phyloP scores from a whole-genome alignment of 1,284 basidiomycete genomes.

The Pascua guehoae region DNA sequence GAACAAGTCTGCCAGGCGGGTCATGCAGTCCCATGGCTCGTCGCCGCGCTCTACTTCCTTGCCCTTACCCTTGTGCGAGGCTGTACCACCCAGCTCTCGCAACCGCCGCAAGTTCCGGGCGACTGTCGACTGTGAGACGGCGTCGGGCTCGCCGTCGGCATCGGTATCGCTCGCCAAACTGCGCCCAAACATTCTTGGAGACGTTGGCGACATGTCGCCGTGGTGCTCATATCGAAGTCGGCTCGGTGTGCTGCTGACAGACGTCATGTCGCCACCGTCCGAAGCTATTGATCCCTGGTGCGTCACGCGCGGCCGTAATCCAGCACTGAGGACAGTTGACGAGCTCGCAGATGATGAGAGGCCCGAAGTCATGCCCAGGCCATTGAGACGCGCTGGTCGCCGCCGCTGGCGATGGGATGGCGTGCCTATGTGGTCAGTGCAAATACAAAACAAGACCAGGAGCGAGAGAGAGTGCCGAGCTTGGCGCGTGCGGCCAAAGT shows the following conservation, averaged over 20 bases:
- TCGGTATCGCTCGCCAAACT: neutral
- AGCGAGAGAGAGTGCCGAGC: too few species aligned
- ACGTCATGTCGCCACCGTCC: neutral
- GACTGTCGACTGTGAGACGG: too few species aligned
- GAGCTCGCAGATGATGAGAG: conserved; percentile 13
- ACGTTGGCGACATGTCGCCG: neutral
- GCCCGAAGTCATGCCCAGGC: conserved; percentile 4
- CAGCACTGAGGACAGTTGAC: conserved; percentile 24
- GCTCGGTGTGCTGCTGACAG: neutral
- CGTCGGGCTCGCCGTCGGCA: conserved; percentile 6
- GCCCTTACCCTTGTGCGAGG: conserved; percentile 23
- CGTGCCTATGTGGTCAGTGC: conserved; percentile 23
- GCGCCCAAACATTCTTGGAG: too few species aligned
- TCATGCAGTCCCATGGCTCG: conserved; percentile 53
- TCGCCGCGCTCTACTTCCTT: conserved; percentile 28
- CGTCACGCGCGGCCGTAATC: conserved; percentile 26
- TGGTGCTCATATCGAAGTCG: neutral
- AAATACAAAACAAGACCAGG: too few species aligned
- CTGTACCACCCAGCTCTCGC: conserved; percentile 14
- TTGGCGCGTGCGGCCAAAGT: too few species aligned
- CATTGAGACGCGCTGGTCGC: conserved; percentile 35
- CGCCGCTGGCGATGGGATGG: conserved; percentile 25
- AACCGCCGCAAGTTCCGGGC: conserved; percentile 12
- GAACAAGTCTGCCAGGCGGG: conserved; percentile 65
- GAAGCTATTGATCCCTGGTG: conserved; percentile 18